phyloP scores from a whole-genome alignment of 129 eudicot species.

The Chrysanthemum lavandulifolium region DNA sequence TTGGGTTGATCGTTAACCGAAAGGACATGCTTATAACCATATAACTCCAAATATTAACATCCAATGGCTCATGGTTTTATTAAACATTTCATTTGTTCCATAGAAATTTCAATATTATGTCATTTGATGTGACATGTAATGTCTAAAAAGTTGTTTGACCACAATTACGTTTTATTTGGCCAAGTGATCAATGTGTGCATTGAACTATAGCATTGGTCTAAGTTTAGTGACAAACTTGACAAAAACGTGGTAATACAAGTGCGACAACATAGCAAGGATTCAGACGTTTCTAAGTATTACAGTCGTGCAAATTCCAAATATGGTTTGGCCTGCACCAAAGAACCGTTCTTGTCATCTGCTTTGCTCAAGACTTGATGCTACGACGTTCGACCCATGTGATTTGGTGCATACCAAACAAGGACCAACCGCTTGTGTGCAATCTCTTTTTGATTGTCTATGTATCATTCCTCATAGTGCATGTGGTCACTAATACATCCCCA shows the following conservation, averaged over 20 bases:
- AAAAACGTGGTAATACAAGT: not conserved
- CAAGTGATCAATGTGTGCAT: not conserved
- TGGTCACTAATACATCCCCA: no score
- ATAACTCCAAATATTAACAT: constrained; percentile 26
- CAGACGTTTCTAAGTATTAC: no score
- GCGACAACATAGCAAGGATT: not conserved
- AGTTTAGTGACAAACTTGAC: no score
- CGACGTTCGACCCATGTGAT: no score
- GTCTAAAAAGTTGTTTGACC: not conserved
- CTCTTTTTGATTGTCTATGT: no score
- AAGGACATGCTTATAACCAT: constrained; percentile 17
- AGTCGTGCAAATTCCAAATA: no score
- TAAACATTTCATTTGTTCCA: not conserved
- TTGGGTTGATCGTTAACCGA: constrained; percentile 39
- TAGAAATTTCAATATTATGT: not conserved
- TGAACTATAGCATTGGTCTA: not conserved
- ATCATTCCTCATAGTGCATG: no score
- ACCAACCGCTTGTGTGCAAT: no score
- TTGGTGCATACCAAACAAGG: no score
- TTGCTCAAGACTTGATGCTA: no score
- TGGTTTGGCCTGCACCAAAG: no score
- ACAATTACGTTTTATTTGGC: not conserved
- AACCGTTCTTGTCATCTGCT: no score
- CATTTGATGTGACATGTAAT: constrained; percentile 9
- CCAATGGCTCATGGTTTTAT: constrained; percentile 22